These are phyloP conservation scores for Quercus robur DNA, from an alignment of 306 rosid species.

Conservation along the genomic window DNA sequence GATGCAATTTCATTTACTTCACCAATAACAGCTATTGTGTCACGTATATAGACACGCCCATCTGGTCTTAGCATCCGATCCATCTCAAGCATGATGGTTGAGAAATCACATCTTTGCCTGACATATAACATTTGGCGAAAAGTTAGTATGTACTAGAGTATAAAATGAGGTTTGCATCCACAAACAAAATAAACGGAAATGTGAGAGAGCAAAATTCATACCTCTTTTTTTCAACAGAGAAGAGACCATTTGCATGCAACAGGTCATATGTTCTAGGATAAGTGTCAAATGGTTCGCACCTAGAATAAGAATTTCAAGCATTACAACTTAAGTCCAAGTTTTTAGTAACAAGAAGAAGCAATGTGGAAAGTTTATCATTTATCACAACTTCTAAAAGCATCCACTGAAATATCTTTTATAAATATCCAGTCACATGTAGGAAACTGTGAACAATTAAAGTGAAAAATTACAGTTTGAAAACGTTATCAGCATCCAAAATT, in stretches of 20 bases:
- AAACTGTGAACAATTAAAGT: neutral
- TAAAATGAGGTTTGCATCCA: neutral
- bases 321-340: slow-evolving; percentile 1
- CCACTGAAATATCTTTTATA: neutral
- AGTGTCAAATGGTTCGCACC: slow-evolving; percentile 98
- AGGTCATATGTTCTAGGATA: slow-evolving; percentile 92
- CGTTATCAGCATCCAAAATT: neutral
- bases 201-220: slow-evolving; percentile 17
- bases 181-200: neutral
- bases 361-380: neutral
- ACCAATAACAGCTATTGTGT: slow-evolving; percentile 42
- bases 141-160: slow-evolving; percentile 1
- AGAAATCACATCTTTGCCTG: slow-evolving; percentile 62
- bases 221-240: slow-evolving; percentile 76
- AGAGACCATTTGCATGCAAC: slow-evolving; percentile 77
- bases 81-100: slow-evolving; percentile 87
- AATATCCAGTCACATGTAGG: neutral
- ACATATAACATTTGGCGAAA: neutral
- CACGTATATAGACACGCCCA: slow-evolving; percentile 79
- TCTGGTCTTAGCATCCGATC: slow-evolving; percentile 85
- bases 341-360: neutral
- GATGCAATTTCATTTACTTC: slow-evolving; percentile 62
- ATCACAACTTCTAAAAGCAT: neutral
- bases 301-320: slow-evolving; percentile 21
- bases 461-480: neutral